Conservation (phyloP, 495 filamentous ascomycete species). For the Sabuloglossum arenarium region DNA sequence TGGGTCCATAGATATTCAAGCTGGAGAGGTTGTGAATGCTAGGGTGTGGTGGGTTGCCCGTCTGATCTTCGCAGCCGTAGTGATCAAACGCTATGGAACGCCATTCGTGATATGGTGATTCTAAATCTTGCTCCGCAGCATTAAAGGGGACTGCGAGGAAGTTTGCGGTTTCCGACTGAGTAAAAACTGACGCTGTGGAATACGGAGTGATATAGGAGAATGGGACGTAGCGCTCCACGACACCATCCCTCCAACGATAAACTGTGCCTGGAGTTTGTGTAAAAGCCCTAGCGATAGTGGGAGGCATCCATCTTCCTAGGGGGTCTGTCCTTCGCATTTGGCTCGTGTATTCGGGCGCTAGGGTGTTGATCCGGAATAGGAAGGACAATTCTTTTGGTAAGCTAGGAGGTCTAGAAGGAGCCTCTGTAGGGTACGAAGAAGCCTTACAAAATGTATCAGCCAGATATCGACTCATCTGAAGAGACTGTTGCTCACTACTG, state of each 20-base stretch:
- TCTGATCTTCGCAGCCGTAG: neutral
- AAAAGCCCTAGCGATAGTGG: neutral
- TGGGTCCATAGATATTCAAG: neutral
- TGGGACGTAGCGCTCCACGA: neutral
- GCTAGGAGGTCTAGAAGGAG: neutral
- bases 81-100: neutral
- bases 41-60: neutral
- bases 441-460: neutral
- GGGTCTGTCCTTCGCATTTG: neutral
- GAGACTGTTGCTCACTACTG: neutral
- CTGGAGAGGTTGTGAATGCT: neutral
- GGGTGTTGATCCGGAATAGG: neutral
- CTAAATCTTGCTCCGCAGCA: neutral
- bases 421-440: neutral
- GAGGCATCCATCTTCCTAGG: neutral
- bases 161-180: neutral
- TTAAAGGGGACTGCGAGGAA: neutral
- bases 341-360: neutral
- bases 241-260: neutral
- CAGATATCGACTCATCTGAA: neutral
- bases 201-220: neutral
- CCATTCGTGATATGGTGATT: neutral
- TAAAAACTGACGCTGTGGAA: neutral
- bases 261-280: neutral
- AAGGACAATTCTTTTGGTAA: neutral